phyloP scores from a whole-genome alignment of 257 asterid species.

The Handroanthus guayacan region DNA sequence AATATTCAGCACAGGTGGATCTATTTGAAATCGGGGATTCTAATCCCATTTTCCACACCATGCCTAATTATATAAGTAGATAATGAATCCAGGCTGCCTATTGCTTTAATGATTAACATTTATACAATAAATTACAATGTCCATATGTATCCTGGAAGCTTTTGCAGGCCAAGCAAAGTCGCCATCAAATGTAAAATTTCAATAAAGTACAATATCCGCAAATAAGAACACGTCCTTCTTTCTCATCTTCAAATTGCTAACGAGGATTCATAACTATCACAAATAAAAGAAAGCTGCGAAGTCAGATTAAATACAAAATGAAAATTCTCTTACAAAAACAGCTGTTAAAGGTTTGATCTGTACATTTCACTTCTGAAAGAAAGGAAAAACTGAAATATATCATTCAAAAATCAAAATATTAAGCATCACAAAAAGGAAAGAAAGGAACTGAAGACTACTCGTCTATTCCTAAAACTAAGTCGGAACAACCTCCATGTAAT shows the following conservation, averaged over 20 bases:
- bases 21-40: too few species aligned
- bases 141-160: too few species aligned
- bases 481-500: conserved; percentile 61
- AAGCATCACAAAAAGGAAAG: conserved; percentile 6
- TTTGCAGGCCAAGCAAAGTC: too few species aligned
- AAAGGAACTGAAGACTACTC: conserved; percentile 13
- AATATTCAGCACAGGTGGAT: too few species aligned
- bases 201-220: too few species aligned
- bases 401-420: conserved; percentile 24
- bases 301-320: conserved; percentile 37
- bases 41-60: too few species aligned
- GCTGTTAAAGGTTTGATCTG: conserved; percentile 42
- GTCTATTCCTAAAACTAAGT: conserved; percentile 52
- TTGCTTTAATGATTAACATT: too few species aligned
- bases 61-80: too few species aligned
- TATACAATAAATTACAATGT: too few species aligned
- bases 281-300: conserved; percentile 21
- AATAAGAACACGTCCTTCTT: neutral
- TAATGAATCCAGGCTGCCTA: too few species aligned
- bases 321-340: conserved; percentile 30
- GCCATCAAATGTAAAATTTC: too few species aligned
- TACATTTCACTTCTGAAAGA: conserved; percentile 41
- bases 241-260: conserved; percentile 1
- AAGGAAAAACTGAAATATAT: conserved; percentile 33
- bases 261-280: conserved; percentile 20